Evolutionary conservation across 495 filamentous ascomycete genomes (phyloP).

Genomic region (Ascodesmis nigricans): DNA sequence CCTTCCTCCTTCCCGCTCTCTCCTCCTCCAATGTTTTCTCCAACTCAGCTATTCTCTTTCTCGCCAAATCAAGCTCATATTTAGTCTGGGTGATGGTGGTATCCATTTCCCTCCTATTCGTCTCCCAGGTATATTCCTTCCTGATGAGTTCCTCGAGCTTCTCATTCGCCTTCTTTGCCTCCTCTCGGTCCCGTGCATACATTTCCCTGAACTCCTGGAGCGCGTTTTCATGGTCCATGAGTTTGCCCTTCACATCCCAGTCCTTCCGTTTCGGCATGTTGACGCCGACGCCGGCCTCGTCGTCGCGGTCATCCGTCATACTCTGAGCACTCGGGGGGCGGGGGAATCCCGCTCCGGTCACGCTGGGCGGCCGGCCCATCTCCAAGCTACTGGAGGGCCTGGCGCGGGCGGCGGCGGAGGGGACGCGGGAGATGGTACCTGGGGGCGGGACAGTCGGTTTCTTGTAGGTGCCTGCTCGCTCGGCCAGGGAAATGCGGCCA

Average conservation of each 20-base stretch:
- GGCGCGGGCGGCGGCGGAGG: too few relatives aligned
- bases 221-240: slow-evolving; percentile 16
- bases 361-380: too few relatives aligned
- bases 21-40: slow-evolving; percentile 18
- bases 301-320: too few relatives aligned
- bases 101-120: slow-evolving; percentile 17
- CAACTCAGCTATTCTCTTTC: slow-evolving; percentile 13
- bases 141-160: slow-evolving; percentile 13
- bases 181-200: slow-evolving; percentile 13
- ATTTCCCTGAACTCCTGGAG: slow-evolving; percentile 16
- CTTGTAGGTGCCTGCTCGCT: slow-evolving; percentile 7
- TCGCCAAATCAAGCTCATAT: slow-evolving; percentile 15
- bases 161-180: slow-evolving; percentile 14
- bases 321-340: too few relatives aligned
- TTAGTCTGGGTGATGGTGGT: slow-evolving; percentile 14
- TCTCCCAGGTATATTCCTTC: slow-evolving; percentile 10
- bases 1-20: slow-evolving; percentile 13
- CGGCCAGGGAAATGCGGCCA: slow-evolving; percentile 11
- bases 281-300: slow-evolving; percentile 3
- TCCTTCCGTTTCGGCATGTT: slow-evolving; percentile 6
- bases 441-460: background rate
- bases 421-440: too few relatives aligned
- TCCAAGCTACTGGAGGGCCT: too few relatives aligned
- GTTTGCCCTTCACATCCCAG: slow-evolving; percentile 16
- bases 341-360: too few relatives aligned